Conservation (phyloP, 306 rosid species). For the Quercus glauca region DNA sequence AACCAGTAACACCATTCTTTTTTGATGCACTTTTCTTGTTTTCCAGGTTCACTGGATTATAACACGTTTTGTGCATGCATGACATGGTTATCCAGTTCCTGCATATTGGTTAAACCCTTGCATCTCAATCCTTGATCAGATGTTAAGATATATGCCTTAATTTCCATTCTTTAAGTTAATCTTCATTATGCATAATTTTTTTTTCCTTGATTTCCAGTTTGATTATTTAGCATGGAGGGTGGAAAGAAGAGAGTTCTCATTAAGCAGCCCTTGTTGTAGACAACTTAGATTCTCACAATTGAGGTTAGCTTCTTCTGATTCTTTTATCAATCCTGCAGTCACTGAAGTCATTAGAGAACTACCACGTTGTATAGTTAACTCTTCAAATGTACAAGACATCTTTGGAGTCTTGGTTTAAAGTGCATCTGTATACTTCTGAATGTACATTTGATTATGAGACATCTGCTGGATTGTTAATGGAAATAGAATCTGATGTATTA, state of each 20-base stretch:
- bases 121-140: background rate
- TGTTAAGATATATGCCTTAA: background rate
- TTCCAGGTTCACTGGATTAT: slow-evolving; percentile 75
- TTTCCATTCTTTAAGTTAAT: background rate
- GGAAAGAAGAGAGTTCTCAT: background rate
- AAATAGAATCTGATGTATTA: background rate
- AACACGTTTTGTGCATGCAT: slow-evolving; percentile 33
- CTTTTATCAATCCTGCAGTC: too few species aligned
- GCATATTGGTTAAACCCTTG: background rate
- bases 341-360: background rate
- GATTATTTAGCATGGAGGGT: background rate
- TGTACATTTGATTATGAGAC: background rate
- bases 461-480: background rate
- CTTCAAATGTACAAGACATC: background rate
- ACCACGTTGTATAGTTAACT: background rate
- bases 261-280: background rate
- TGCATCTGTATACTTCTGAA: background rate
- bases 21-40: slow-evolving; percentile 11
- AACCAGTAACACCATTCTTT: background rate
- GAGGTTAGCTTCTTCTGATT: background rate
- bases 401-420: background rate
- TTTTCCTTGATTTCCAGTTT: background rate
- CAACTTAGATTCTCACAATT: background rate
- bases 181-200: background rate
- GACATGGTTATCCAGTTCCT: slow-evolving; percentile 10